These are phyloP conservation scores for Komagataella pseudopastoris DNA, from an alignment of 805 yeast species.

Conservation along the genomic window DNA sequence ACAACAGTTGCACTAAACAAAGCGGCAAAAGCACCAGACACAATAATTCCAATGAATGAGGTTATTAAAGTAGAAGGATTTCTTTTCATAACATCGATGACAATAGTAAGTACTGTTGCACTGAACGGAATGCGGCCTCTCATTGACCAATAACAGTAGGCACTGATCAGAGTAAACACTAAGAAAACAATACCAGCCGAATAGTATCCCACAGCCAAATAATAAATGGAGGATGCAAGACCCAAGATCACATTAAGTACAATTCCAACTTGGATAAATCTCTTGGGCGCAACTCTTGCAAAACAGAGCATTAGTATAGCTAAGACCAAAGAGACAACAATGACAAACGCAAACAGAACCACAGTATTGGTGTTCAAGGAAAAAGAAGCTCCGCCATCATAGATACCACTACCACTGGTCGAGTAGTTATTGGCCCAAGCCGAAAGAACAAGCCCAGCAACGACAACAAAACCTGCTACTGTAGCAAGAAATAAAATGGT, in stretches of 20 bases:
- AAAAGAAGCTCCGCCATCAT: slow-evolving; percentile 33
- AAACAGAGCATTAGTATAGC: slow-evolving; percentile 40
- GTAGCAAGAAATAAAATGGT: slow-evolving; percentile 33
- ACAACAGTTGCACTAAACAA: slow-evolving; percentile 57
- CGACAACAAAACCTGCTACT: slow-evolving; percentile 52
- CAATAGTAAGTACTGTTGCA: slow-evolving; percentile 51
- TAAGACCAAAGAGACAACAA: slow-evolving; percentile 44
- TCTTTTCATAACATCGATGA: slow-evolving; percentile 55
- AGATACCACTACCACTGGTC: slow-evolving; percentile 51
- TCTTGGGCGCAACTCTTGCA: slow-evolving; percentile 53
- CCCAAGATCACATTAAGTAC: slow-evolving; percentile 55
- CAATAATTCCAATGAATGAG: slow-evolving; percentile 43
- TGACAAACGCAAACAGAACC: slow-evolving; percentile 52
- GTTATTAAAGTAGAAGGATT: slow-evolving; percentile 52
- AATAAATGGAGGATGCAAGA: slow-evolving; percentile 64
- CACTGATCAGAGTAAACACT: slow-evolving; percentile 48
- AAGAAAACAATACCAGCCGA: slow-evolving; percentile 71
- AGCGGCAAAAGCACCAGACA: slow-evolving; percentile 49
- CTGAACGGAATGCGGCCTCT: slow-evolving; percentile 62
- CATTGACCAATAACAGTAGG: slow-evolving; percentile 63
- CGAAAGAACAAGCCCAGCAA: slow-evolving; percentile 55
- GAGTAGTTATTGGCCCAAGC: slow-evolving; percentile 45
- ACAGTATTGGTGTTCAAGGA: slow-evolving; percentile 67
- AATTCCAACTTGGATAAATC: slow-evolving; percentile 58
- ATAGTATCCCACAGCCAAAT: slow-evolving; percentile 53